Percentiles rank a stretch among this genome's conserved stretches.
phyloP scores from a whole-genome alignment of 345 rosid species.

The Adansonia digitata region DNA sequence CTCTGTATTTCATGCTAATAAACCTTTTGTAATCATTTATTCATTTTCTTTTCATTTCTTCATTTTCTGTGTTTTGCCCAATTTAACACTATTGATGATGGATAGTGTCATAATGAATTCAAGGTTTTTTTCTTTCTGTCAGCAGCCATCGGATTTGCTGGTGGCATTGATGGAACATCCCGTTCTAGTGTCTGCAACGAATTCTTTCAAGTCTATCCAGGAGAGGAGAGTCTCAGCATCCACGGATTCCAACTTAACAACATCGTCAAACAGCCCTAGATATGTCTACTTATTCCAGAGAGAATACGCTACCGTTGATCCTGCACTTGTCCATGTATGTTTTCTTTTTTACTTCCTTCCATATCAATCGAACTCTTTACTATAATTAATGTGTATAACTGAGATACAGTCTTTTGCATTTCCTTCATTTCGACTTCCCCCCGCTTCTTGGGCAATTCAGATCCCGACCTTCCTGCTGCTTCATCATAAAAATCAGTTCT shows the following conservation, averaged over 20 bases:
- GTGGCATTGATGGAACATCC: conserved; percentile 58
- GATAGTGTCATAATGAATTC: not conserved
- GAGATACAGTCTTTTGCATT: not conserved
- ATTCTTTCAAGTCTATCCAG: conserved; percentile 40
- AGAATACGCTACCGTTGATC: conserved; percentile 73
- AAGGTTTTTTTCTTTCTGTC: not conserved
- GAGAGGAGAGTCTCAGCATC: conserved; percentile 38
- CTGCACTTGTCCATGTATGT: conserved; percentile 64
- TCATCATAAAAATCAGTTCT: not conserved
- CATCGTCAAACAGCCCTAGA: conserved; percentile 21
- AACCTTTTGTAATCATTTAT: not conserved
- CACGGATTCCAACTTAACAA: conserved; percentile 18
- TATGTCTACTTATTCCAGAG: conserved; percentile 73
- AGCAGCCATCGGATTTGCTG: conserved; percentile 45
- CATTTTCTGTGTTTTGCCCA: not conserved
- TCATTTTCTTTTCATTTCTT: not conserved
- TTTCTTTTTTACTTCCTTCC: not conserved
- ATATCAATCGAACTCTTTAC: not conserved
- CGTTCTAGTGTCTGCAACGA: conserved; percentile 39
- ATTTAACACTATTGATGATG: not conserved
- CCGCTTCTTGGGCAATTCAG: not conserved
- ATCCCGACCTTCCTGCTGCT: not conserved
- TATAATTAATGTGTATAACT: not conserved
- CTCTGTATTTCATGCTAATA: not conserved
- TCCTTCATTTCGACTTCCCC: not conserved